phyloP scores from a whole-genome alignment of 116 monocot genomes.

The Phalaenopsis hybrid region DNA sequence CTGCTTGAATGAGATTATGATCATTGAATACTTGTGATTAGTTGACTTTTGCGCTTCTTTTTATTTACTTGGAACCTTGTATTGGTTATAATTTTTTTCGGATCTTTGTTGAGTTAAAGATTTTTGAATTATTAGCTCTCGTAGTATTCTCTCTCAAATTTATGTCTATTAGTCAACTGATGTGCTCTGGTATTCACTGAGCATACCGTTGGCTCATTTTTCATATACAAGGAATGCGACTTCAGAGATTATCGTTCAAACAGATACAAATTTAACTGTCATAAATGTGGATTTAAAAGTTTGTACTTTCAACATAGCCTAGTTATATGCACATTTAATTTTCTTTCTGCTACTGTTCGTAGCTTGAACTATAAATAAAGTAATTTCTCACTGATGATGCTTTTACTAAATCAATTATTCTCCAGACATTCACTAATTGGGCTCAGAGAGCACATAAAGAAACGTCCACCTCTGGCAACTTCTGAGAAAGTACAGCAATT shows the following conservation, averaged over 20 bases:
- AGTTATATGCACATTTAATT: not conserved
- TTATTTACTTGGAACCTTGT: not conserved
- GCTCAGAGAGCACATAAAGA: conserved; percentile 96
- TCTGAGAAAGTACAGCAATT: conserved; percentile 97
- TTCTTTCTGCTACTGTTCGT: not conserved
- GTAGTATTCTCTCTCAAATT: not conserved
- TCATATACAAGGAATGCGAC: not conserved
- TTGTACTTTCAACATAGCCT: not conserved
- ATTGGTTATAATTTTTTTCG: not conserved
- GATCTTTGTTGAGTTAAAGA: not conserved
- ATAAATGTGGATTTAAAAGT: not conserved
- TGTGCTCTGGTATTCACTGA: not conserved
- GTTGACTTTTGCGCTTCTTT: not conserved
- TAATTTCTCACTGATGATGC: conserved; percentile 3
- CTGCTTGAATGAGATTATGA: not conserved
- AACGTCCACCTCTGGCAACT: conserved; percentile 86
- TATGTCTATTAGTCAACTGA: not conserved
- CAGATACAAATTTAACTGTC: not conserved
- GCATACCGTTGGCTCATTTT: not conserved
- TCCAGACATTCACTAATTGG: conserved; percentile 79
- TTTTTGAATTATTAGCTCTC: not conserved
- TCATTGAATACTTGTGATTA: not conserved
- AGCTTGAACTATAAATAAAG: not conserved
- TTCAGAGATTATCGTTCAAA: not conserved
- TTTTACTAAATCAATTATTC: not conserved